Percentiles rank a stretch among this genome's conserved stretches.
Evolutionary conservation across 2,329 filamentous ascomycete species (phyloP).

Genomic region (Catunica adiposa): DNA sequence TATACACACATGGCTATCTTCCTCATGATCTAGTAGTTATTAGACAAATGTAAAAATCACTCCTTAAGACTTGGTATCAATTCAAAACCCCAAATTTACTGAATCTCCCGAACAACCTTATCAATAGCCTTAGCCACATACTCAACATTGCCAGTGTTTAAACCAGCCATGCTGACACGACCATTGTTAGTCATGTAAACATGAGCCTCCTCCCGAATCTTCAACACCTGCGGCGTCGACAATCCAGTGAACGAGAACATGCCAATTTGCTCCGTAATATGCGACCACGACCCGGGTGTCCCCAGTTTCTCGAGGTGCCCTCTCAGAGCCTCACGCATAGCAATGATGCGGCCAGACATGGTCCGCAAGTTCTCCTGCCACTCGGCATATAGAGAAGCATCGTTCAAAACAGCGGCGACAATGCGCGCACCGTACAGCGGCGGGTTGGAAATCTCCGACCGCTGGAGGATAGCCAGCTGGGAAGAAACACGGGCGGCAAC

Average conservation of each 20-base stretch:
- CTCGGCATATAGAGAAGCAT: slow-evolving; percentile 62
- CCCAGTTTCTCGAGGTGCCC: slow-evolving; percentile 66
- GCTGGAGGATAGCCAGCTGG: slow-evolving; percentile 85
- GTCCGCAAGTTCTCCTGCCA: slow-evolving; percentile 85
- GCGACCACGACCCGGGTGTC: slow-evolving; percentile 85
- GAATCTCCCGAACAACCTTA: slow-evolving; percentile 50
- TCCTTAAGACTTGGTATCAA: background rate
- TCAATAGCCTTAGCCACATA: slow-evolving; percentile 86
- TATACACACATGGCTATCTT: too few relatives aligned
- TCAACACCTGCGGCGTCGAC: slow-evolving; percentile 53
- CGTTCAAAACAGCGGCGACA: slow-evolving; percentile 69
- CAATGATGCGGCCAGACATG: slow-evolving; percentile 90
- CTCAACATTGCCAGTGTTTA: slow-evolving; percentile 82
- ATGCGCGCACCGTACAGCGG: slow-evolving; percentile 89
- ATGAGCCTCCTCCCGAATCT: slow-evolving; percentile 53
- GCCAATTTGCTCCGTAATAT: slow-evolving; percentile 97
- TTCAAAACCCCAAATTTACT: background rate
- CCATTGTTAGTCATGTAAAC: slow-evolving; percentile 97
- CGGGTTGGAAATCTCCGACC: slow-evolving; percentile 93
- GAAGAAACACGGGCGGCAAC: slow-evolving; percentile 54
- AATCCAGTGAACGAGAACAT: slow-evolving; percentile 96
- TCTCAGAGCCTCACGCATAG: slow-evolving; percentile 69
- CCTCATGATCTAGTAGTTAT: too few relatives aligned
- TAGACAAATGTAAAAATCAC: too few relatives aligned
- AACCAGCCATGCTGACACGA: slow-evolving; percentile 93